Base-by-base conservation (phyloP, 2,329 filamentous ascomycete species). In the Neospermospora avenae region DNA sequence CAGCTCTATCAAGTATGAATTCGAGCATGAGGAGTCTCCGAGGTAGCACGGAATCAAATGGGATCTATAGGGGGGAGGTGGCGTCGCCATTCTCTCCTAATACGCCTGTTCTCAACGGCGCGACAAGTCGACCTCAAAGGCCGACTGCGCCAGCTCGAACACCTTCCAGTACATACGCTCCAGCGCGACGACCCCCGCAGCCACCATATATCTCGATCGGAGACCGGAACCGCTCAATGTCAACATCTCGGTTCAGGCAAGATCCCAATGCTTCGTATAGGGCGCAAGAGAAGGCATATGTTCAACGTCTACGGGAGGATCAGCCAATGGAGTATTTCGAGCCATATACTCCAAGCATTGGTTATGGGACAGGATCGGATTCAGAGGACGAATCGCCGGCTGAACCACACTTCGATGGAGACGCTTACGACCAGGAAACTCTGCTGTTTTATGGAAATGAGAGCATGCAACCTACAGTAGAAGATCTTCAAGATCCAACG, bases 391-490 rank as follows among this genome's bases (percentile, higher is more conserved):
- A 96, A 70, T 96, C 91, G 0, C 92, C 93, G 0, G 91, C 91
- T 0, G 93, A 96, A 67, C 84, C 87, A 0, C 89, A 90, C 25
- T 91, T 88, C 69, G 93, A 97, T 59, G 82, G 83, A 66, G 92
- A 96, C 72, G 82, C 86, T 16, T 93, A 93, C 74, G 93, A 97
- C 71, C 90, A 96, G 68, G 93, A 97, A 73, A 93, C 91, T 18
- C 86, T 96, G 71, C 86, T 98, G 73, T 96, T 96, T 70, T 93
- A 96, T 71, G 90, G 91, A 60, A 92, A 93, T 70, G 91, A 97
- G 69, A 89, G 95, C 67, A 84, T 91, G 66, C 90, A 95, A 69
- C 93, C 93, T 0, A 95, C 91, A 3, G 82, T 91, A 24, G 95
- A 98, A 70, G 95, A 99, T 73, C 76, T 98, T 55, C 89, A 90